These are phyloP conservation scores for Metarhizium robertsii DNA, from an alignment of 2,329 filamentous ascomycete species.

Conservation along the genomic window DNA sequence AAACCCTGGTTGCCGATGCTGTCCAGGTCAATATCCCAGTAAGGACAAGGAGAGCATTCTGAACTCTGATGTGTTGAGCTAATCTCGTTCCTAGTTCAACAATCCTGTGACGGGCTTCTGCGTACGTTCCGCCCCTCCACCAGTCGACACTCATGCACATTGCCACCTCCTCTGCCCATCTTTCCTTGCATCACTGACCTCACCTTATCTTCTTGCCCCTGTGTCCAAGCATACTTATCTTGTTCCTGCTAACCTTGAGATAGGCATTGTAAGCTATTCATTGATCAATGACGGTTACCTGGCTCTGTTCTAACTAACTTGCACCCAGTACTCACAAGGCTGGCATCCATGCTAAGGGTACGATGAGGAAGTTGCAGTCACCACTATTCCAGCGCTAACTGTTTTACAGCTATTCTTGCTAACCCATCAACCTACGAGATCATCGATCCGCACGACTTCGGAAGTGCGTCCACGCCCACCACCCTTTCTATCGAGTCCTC, in stretches of 20 bases:
- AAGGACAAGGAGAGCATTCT: neutral
- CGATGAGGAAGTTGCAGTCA: neutral
- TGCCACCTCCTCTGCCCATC: no score
- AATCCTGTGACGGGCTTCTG: constrained; percentile 20
- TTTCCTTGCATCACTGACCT: no score
- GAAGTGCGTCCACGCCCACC: neutral
- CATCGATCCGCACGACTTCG: constrained; percentile 64
- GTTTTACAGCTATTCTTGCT: neutral
- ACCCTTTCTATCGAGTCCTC: no score
- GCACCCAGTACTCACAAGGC: constrained; percentile 20
- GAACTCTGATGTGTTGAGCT: no score
- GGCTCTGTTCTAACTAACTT: no score
- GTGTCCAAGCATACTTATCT: constrained; percentile 5
- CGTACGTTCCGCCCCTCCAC: neutral
- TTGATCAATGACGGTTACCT: no score
- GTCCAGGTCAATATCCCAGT: constrained; percentile 12
- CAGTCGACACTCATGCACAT: no score
- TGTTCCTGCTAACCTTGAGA: no score
- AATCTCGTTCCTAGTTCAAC: constrained; percentile 9
- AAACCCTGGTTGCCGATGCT: constrained; percentile 61
- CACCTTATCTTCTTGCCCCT: constrained; percentile 5
- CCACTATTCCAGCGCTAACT: neutral
- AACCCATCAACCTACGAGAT: constrained; percentile 64
- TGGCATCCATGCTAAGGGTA: constrained; percentile 23
- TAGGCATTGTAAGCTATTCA: no score